Evolutionary conservation across 1,284 basidiomycete species (phyloP), one percentile per base, ranked within the genome.

Genomic region (Rhodotorula sp.): DNA sequence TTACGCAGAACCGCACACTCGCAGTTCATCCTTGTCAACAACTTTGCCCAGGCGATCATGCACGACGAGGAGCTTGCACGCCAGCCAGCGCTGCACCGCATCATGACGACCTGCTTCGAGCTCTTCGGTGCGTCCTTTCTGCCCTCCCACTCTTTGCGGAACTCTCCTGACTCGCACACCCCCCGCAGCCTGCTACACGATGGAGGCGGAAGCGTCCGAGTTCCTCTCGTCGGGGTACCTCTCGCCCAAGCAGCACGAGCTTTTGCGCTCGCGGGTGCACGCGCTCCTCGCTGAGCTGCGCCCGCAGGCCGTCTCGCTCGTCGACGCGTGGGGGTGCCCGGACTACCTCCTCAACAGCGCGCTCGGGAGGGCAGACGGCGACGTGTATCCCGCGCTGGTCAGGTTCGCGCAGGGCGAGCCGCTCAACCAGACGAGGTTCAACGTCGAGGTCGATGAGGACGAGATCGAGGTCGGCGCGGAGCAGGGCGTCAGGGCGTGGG

Each of bases 151-250:
- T 25, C 9, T 22, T 15, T 39, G 17, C 25, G 27, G 29, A 1
- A 6, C 10, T 17, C 34, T 8, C 17, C 63, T 61, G 44, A 61
- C 50, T 3, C 9, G 10, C 13, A 3, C 22, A 3, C 3, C 7
- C 15, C 37, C 22, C 34, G 2, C 67, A 75, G 75, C 75, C 7
- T 70, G 66, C 61, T 69, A 78, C 63, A 75, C 73, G 29, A 77
- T 78, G 75, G 73, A 76, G 51, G 21, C 60, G 41, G 73, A 70
- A 59, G 80, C 78, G 44, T 76, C 79, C 70, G 82, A 83, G 55
- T 82, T 83, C 78, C 74, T 82, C n/a, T 75, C 79, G 6, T 81
- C 78, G 3, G 81, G 82, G 37, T 82, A 82, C 78, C 78, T 83
- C 50, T 69, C 69, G 29, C 78, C 80, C 12, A 72, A 76, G 60